Base-by-base conservation (phyloP, 176 grass and related monocot genomes). In the Pontederia paniculata region DNA sequence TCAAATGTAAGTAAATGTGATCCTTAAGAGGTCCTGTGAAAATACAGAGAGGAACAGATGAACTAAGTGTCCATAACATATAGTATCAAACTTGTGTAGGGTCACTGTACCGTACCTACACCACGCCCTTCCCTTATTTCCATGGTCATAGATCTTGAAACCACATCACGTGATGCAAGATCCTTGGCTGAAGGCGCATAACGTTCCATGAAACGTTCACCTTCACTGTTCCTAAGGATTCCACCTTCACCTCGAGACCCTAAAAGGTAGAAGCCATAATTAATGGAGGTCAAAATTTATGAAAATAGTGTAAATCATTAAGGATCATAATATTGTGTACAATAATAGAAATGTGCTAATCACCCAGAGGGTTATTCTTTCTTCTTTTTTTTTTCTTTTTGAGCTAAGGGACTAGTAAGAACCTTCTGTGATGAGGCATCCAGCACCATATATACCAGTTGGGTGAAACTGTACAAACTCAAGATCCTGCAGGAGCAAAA, bases 391-490 rank as follows among this genome's bases (percentile, higher is more conserved):
- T 37, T 5, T 37, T 37, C 7, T 37, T 6, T 37, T 37, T 37
- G 28, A 37, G 28, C 28, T 37, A 37, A 37, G 28, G 28, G 28
- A 37, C 3, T 37, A 13, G 15, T 50, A 50, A 13, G 15, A 71
- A 83, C 86, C 86, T 89, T 89, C 86, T 54, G 86, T 89, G 50
- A 89, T 89, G 49, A 89, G 78, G 62, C 86, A 89, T 42, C 86
- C 86, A 48, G 86, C 86, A 73, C 86, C 78, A 42, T 89, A 89
- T 60, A 89, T 89, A 69, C 86, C 86, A 60, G 86, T 89, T 23
- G 86, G 86, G 70, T 89, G 86, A 67, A 83, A 89, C 45, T 98
- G 87, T 42, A 91, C 93, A 84, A 98, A 98, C 69, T 98, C 93
- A 72, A 98, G 86, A 77, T 91, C 93, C 93, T 98, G 79, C 52